Base-by-base conservation (phyloP, 345 rosid genomes). In the Alliaria petiolata region DNA sequence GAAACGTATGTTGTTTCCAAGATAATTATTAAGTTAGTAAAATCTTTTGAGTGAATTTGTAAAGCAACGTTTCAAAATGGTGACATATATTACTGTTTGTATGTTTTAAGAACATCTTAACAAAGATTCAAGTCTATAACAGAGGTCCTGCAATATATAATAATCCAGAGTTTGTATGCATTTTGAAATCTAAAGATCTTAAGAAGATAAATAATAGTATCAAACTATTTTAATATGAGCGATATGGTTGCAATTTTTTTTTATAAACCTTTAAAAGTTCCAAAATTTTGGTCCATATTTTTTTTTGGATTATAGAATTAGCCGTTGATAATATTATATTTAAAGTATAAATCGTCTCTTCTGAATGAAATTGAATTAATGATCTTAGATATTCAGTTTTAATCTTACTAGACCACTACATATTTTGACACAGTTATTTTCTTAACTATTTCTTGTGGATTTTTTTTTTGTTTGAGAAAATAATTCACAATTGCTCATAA, bases 1-100 rank as follows among this genome's bases (percentile, higher is more conserved):
- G 14, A 66, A n/a, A 33, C 20, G 1, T 15, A 66, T 74, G 59
- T 46, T 65, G 56, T 43, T 72, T 63, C 64, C 76, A 63, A 63
- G 47, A 72, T 52, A 53, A 72, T 31, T 26, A 72, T 31, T 26
- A 54, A 28, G 19, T 5, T 62, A 25, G 64, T 33, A 55, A 53
- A 20, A 19, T 55, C 10, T 54, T 7, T 61, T 42, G 43, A 39
- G 20, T 53, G 31, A 62, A 39, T 12, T 25, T 47, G 44, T 51
- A 62, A 52, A 65, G 12, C 51, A 15, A 16, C 39, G 22, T 25
- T n/a, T 62, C 63, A 25, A 8, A 44, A 22, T 43, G 31, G 31
- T 13, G 69, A 19, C 46, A 44, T 52, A 16, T 9, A 26, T 8
- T 12, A 39, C 7, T 46, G 42, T 49, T 60, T 13, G n/a, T 14